Evolutionary conservation across 2,329 filamentous ascomycete genomes (phyloP), one percentile per base, ranked within the genome.

Genomic region (Elsinoe perseae): DNA sequence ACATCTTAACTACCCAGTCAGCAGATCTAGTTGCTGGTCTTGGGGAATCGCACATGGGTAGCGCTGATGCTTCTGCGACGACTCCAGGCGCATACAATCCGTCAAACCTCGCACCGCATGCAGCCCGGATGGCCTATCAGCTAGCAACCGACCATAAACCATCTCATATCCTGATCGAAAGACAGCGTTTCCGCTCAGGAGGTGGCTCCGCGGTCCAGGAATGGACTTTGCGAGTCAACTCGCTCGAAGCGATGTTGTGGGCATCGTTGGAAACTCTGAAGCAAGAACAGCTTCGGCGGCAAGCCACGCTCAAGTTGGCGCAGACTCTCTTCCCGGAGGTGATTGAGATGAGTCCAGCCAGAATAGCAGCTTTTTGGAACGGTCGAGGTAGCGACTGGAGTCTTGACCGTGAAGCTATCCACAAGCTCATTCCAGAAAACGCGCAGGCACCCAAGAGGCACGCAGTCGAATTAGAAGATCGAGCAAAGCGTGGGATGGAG

Each of bases 161-260:
- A 3, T 76, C 83, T 56, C 68, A 75, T 54, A 75, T 95, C 27
- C 73, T 93, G 1, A 89, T 95, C 57, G 82, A 85, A 64, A 75
- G 80, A 1, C 82, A 85, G 61, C 75, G 82, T 9, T 84, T 75
- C 66, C 83, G 89, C 2, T 84, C 82, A 2, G 78, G 77, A n/a
- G 80, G 85, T 7, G 77, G 73, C 0, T 72, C 80, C 0, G 79
- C 82, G 0, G 82, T 95, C 1, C 80, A 84, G 58, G 87, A 95
- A 70, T 95, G 89, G 89, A 92, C 88, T 2, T 68, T 93, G 38
- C 77, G 87, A 1, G 88, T 95, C 7, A 92, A 92, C 62, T 84
- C 86, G 64, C 78, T 95, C 20, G 89, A 95, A 68, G 82, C 83
- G 3, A 93, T 93, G 83, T 71, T 95, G 0, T 86, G 90, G 74